Base-by-base conservation (phyloP, 129 eudicot species). In the Ambrosia trifida region DNA sequence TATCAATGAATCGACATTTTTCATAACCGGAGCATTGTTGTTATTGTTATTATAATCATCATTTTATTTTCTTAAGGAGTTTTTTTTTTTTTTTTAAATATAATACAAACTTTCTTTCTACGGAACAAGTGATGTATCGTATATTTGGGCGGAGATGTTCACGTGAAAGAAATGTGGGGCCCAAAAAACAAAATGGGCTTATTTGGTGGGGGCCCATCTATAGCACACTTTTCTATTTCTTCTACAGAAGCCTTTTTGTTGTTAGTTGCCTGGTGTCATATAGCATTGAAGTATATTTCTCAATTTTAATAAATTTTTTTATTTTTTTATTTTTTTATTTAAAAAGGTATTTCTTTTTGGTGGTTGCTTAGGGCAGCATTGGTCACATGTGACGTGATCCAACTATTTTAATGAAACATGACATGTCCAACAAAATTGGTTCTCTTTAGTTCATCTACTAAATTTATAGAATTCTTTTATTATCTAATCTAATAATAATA, bases 281-380 rank as follows among this genome's bases (percentile, higher is more conserved):
- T 17, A 70, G 66, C 71, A 77, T 60, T 59, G 76, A 24, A 76
- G 49, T 64, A 77, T n/a, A 59, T 3, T 47, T 77, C 47, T 54
- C 54, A 60, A 60, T 76, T 46, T 70, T 74, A 69, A 36, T 38
- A 13, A 11, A 40, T 58, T 72, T 70, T 40, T 6, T 4, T 36
- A 5, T 36, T 36, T 36, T 36, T 3, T n/a, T 36, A 4, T 36
- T 36, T 13, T 46, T 66, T 68, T 4, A 5, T 76, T 78, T 53
- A 72, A 40, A 56, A 62, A 18, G 32, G n/a, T 61, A 20, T 69
- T 58, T 40, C 16, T 49, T 54, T 74, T 63, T 64, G 81, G 80
- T 83, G 78, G 45, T 78, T 85, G 85, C 88, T 89, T 83, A 80
- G 70, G 19, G 18, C 72, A 79, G 84, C 92, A 84, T 83, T 69